A percentile compares a stretch with the other conserved stretches of the same genome.
phyloP scores from a whole-genome alignment of 352 stramenopile genomes.

The Globisporangium echinulatum region DNA sequence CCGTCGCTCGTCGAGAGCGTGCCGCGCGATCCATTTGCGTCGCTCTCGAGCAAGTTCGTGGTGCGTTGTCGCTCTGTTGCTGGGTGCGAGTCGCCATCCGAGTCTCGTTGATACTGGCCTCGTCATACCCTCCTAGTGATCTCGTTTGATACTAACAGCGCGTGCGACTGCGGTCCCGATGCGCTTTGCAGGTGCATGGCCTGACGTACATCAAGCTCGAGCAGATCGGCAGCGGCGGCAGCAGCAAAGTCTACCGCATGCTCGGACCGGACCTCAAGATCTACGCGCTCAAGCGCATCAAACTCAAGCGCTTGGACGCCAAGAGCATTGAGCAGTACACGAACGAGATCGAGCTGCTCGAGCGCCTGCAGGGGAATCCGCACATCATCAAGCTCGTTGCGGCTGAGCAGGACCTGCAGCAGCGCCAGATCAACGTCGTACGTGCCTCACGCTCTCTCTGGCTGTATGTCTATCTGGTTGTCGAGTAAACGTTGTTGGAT shows the following conservation, averaged over 20 bases:
- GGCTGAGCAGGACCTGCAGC: constrained; percentile 88
- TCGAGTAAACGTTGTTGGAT: no score
- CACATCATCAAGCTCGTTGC: constrained; percentile 96
- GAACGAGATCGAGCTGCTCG: constrained; percentile 96
- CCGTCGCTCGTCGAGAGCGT: constrained; percentile 25
- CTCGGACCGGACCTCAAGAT: constrained; percentile 91
- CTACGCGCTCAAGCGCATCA: constrained; percentile 98
- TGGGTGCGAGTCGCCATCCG: no score
- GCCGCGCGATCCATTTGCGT: constrained; percentile 39
- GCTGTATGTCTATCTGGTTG: no score
- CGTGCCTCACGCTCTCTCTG: neutral
- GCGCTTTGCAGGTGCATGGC: constrained; percentile 76
- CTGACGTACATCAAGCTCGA: constrained; percentile 93
- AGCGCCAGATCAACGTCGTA: constrained; percentile 72
- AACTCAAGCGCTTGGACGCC: constrained; percentile 89
- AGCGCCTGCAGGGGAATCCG: constrained; percentile 90
- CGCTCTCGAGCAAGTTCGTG: constrained; percentile 50
- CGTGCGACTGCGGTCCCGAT: no score
- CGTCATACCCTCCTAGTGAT: no score
- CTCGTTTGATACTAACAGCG: no score
- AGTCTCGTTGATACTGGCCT: no score
- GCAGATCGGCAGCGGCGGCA: constrained; percentile 95
- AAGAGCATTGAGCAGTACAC: constrained; percentile 92
- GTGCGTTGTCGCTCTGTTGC: constrained; percentile 13
- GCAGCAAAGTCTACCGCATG: constrained; percentile 96